Evolutionary conservation across 116 monocot species (phyloP), one percentile per base, ranked within the genome.

Genomic region (Phalaenopsis hybrid): DNA sequence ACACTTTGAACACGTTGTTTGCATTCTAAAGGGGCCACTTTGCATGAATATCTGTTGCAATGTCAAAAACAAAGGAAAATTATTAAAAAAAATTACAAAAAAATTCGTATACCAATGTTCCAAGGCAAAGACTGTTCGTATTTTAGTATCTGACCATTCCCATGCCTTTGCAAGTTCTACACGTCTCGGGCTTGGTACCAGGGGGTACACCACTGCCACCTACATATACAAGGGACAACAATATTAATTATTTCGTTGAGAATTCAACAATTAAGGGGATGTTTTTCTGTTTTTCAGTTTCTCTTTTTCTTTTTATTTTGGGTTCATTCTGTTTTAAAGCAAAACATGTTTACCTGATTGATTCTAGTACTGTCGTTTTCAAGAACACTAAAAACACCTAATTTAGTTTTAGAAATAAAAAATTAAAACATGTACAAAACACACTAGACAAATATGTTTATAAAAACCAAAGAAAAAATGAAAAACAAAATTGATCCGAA

Each of bases 111-210:
- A 25, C 59, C 51, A 58, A 31, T 33, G 67, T 33, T 69, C 43
- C 3, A 28, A 77, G 52, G 11, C 23, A 84, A 37, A 78, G 52
- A 58, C 58, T 44, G n/a, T 57, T n/a, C 44, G 57, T 21, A 44
- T 57, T 31, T 31, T 31, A 18, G 18, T 41, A 58, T 81, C 87
- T 81, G 15, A 98, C 98, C 88, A 86, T 88, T 87, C 98, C 98
- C 44, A 91, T 90, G 75, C 98, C 98, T 88, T 86, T 89, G 79
- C 98, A 95, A 85, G 81, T 12, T 81, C 63, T 85, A 81, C 98
- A 98, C 49, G 93, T 93, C 86, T 98, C 98, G 69, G 98, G 98
- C 79, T 65, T 93, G 46, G 93, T 93, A 77, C 98, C 98, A 81
- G 98, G 92, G 76, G 98, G 98, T 70, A 90, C 92, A 76, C 98